Evolutionary conservation across 2,329 filamentous ascomycete genomes (phyloP).

Genomic region (Coleophoma crateriformis): DNA sequence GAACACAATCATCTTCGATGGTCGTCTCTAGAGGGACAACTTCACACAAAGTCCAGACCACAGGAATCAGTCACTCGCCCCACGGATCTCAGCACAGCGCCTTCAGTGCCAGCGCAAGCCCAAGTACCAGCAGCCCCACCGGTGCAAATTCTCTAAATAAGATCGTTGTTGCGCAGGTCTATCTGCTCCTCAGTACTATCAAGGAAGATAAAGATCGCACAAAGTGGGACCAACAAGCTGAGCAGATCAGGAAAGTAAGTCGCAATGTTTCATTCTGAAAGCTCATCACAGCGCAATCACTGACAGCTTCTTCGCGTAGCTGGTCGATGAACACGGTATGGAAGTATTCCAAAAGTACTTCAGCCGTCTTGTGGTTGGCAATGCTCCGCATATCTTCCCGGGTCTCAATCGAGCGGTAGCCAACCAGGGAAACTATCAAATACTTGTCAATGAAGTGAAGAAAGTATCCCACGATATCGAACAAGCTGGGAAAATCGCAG

Average conservation of each 20-base stretch:
- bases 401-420: constrained; percentile 67
- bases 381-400: constrained; percentile 87
- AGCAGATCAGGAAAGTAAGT: constrained; percentile 85
- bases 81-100: constrained; percentile 40
- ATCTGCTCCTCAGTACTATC: constrained; percentile 87
- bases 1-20: constrained; percentile 28
- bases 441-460: constrained; percentile 77
- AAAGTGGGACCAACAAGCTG: constrained; percentile 89
- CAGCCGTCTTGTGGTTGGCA: constrained; percentile 83
- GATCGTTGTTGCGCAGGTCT: constrained; percentile 93
- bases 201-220: constrained; percentile 88
- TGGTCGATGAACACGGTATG: constrained; percentile 98
- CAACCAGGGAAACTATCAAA: constrained; percentile 75
- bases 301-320: constrained; percentile 39
- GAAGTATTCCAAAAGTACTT: constrained; percentile 97
- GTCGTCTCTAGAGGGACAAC: constrained; percentile 29
- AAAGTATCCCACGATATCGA: constrained; percentile 77
- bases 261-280: no score
- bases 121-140: constrained; percentile 32
- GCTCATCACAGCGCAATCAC: not conserved
- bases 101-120: constrained; percentile 28
- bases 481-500: constrained; percentile 85
- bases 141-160: constrained; percentile 68
- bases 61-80: constrained; percentile 28
- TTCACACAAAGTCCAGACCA: constrained; percentile 29